Evolutionary conservation across 345 rosid genomes (phyloP).

Genomic region (Hibiscus tridactylites): DNA sequence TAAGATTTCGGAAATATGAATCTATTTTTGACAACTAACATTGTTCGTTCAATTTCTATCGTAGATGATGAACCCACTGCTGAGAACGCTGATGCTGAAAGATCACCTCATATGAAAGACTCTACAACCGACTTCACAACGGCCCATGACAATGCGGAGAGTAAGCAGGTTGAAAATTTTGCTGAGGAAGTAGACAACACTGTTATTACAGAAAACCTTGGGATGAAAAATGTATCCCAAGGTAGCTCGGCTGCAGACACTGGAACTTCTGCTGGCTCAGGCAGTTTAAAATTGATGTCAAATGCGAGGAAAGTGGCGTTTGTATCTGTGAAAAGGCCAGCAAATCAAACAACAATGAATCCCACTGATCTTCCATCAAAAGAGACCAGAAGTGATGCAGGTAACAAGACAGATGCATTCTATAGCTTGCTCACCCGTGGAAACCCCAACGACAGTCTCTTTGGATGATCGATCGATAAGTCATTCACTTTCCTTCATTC

Average conservation of each 20-base stretch:
- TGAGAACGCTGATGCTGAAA: conserved; percentile 21
- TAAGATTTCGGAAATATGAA: neutral
- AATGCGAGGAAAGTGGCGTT: conserved; percentile 48
- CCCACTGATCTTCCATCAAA: conserved; percentile 3
- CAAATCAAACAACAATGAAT: conserved; percentile 1
- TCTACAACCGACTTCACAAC: conserved; percentile 7
- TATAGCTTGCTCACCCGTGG: conserved; percentile 42
- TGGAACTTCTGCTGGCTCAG: conserved; percentile 8
- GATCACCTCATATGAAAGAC: conserved; percentile 1
- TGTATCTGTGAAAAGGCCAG: conserved; percentile 46
- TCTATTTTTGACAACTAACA: neutral
- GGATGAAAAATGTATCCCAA: conserved; percentile 1
- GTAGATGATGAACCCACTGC: conserved; percentile 22
- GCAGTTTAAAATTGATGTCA: conserved; percentile 4
- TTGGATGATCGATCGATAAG: conserved; percentile 13
- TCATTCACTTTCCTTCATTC: neutral
- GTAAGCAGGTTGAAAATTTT: conserved; percentile 16
- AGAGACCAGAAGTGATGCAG: conserved; percentile 11
- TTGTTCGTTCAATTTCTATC: neutral
- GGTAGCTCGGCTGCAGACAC: conserved; percentile 4
- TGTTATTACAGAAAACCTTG: conserved; percentile 3
- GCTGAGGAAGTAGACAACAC: conserved; percentile 13
- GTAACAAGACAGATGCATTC: conserved; percentile 30
- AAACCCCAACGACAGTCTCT: conserved; percentile 27
- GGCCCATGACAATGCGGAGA: conserved; percentile 1